Evolutionary conservation across 768 basidiomycete genomes (phyloP).

Genomic region (Melanogaster broomeanus): DNA sequence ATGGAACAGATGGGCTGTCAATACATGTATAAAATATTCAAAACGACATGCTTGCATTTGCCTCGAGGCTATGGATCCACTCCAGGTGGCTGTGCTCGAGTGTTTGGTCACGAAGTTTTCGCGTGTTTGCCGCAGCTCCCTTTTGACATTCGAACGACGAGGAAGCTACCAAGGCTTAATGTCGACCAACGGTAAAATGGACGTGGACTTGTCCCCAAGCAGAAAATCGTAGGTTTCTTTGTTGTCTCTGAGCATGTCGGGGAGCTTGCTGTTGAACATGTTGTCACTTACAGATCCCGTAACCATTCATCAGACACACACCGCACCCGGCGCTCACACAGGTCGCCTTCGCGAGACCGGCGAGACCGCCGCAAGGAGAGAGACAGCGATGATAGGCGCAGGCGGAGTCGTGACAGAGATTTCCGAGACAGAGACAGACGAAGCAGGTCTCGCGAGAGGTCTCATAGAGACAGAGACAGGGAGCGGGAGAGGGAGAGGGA

Average conservation of each 20-base stretch:
- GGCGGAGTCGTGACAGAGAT: conserved; percentile 60
- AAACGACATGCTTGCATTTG: neutral
- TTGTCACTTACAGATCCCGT: conserved; percentile 49
- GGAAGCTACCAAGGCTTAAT: conserved; percentile 26
- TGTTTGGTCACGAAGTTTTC: conserved; percentile 33
- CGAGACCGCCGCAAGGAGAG: conserved; percentile 45
- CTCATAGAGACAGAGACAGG: conserved; percentile 39
- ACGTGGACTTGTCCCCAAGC: conserved; percentile 60
- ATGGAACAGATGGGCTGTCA: neutral
- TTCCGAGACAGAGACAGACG: conserved; percentile 49
- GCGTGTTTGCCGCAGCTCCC: conserved; percentile 28
- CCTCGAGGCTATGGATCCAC: too few species aligned
- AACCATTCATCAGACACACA: conserved; percentile 79
- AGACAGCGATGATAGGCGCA: conserved; percentile 59
- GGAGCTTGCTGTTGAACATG: conserved; percentile 6
- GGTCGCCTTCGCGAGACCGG: conserved; percentile 66
- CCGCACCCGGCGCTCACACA: conserved; percentile 69
- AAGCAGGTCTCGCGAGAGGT: conserved; percentile 52
- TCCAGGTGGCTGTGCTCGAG: conserved; percentile 25
- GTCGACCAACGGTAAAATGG: conserved; percentile 59
- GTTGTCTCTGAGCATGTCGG: neutral
- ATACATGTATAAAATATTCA: neutral
- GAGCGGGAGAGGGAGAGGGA: conserved; percentile 32
- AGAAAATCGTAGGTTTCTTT: conserved; percentile 56
- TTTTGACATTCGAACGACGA: conserved; percentile 10